Conservation (phyloP, 139 green algal species). For the Picochlorum sp. region DNA sequence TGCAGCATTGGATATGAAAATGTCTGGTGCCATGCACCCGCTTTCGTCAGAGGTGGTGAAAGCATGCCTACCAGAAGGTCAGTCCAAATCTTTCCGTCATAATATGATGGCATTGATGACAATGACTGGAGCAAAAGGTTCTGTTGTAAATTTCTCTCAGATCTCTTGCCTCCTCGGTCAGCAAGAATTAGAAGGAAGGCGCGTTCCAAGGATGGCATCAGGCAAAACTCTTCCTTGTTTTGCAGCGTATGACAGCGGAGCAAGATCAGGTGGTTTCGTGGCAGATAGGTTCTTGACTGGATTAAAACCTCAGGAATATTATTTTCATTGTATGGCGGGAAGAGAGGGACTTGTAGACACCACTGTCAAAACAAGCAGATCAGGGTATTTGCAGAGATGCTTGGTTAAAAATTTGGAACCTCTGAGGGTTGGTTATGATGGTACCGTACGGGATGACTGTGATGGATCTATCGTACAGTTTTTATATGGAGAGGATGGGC, state of each 20-base stretch:
- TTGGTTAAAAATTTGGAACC: slow-evolving; percentile 94
- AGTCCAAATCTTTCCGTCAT: slow-evolving; percentile 69
- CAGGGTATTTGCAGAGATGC: slow-evolving; percentile 73
- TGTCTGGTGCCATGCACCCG: slow-evolving; percentile 65
- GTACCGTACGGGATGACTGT: slow-evolving; percentile 79
- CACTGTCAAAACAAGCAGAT: slow-evolving; percentile 92
- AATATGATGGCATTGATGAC: slow-evolving; percentile 98
- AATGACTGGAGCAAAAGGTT: slow-evolving; percentile 82
- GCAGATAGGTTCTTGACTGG: slow-evolving; percentile 85
- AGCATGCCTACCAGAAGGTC: slow-evolving; percentile 64
- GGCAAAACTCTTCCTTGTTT: slow-evolving; percentile 98
- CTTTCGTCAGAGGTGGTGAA: slow-evolving; percentile 76
- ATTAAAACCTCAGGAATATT: slow-evolving; percentile 86
- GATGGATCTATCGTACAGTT: slow-evolving; percentile 86
- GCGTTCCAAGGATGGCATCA: slow-evolving; percentile 80
- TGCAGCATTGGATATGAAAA: slow-evolving; percentile 49
- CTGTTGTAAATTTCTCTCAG: slow-evolving; percentile 94
- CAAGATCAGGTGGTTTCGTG: slow-evolving; percentile 79
- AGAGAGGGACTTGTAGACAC: slow-evolving; percentile 95
- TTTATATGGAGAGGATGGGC: slow-evolving; percentile 89
- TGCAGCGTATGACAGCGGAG: slow-evolving; percentile 70
- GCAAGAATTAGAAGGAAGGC: slow-evolving; percentile 94
- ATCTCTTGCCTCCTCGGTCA: slow-evolving; percentile 93
- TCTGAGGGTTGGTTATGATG: slow-evolving; percentile 79
- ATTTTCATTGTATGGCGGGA: slow-evolving; percentile 99